These are phyloP conservation scores for Claviceps fusiformis DNA, from an alignment of 2,329 filamentous ascomycete species.

Conservation along the genomic window DNA sequence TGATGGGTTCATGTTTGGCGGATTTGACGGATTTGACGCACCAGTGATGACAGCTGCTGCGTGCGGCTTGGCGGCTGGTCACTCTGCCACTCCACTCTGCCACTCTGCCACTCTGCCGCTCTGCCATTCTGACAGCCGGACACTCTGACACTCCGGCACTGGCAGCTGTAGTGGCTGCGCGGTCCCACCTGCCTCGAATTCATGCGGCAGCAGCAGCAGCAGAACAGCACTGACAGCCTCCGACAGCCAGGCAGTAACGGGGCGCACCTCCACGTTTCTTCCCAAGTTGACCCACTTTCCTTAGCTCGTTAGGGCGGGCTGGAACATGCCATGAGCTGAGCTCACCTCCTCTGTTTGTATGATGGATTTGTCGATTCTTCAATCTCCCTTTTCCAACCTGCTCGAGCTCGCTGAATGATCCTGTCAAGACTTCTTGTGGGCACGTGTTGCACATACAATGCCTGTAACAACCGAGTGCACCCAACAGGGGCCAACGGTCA, in stretches of 20 bases:
- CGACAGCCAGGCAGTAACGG: not conserved
- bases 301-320: not conserved
- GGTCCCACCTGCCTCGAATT: not conserved
- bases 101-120: not conserved
- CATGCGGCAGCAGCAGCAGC: not conserved
- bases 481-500: not conserved
- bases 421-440: not conserved
- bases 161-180: not conserved
- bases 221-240: not conserved
- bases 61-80: not conserved
- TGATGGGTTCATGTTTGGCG: too few species aligned
- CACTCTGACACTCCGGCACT: not conserved
- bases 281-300: not conserved
- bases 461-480: not conserved
- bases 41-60: not conserved
- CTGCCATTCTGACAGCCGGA: too few species aligned
- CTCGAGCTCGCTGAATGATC: not conserved
- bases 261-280: not conserved
- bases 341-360: not conserved
- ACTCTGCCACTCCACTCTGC: not conserved
- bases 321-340: not conserved
- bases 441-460: conserved; percentile 2
- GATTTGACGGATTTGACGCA: not conserved
- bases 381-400: not conserved
- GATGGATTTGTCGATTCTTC: not conserved